A percentile compares a stretch with the other conserved stretches of the same genome.
phyloP scores from a whole-genome alignment of 768 basidiomycete species.

The Suillus discolor region DNA sequence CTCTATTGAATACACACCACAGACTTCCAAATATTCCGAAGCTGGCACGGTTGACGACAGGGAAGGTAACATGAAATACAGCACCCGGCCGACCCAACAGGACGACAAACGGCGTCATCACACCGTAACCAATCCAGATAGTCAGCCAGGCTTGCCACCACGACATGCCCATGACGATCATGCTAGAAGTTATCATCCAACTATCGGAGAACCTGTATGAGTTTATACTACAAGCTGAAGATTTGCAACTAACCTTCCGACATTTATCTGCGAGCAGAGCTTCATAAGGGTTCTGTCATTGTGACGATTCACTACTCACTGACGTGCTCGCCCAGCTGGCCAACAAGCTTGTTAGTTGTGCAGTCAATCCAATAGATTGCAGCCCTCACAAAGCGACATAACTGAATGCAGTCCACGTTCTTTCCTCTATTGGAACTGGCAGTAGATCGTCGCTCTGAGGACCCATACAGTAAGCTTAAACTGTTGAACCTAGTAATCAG shows the following conservation, averaged over 20 bases:
- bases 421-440: conserved; percentile 57
- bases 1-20: conserved; percentile 74
- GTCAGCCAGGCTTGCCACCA: conserved; percentile 84
- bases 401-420: conserved; percentile 61
- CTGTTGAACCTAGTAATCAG: not conserved
- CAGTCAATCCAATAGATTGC: not conserved
- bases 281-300: not conserved
- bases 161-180: conserved; percentile 64
- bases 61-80: conserved; percentile 69
- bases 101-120: conserved; percentile 66
- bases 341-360: not conserved
- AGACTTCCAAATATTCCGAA: conserved; percentile 73
- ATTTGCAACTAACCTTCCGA: conserved; percentile 3
- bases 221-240: not conserved
- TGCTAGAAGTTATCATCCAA: conserved; percentile 71
- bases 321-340: conserved; percentile 66
- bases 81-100: conserved; percentile 74
- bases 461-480: conserved; percentile 10
- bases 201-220: conserved; percentile 32
- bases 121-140: conserved; percentile 61
- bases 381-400: conserved; percentile 58
- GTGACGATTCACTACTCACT: conserved; percentile 25
- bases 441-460: conserved; percentile 62
- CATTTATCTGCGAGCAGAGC: conserved; percentile 1
- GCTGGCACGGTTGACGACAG: conserved; percentile 63